Conservation (phyloP, 768 basidiomycete genomes). For the Trametes cinnabarina region DNA sequence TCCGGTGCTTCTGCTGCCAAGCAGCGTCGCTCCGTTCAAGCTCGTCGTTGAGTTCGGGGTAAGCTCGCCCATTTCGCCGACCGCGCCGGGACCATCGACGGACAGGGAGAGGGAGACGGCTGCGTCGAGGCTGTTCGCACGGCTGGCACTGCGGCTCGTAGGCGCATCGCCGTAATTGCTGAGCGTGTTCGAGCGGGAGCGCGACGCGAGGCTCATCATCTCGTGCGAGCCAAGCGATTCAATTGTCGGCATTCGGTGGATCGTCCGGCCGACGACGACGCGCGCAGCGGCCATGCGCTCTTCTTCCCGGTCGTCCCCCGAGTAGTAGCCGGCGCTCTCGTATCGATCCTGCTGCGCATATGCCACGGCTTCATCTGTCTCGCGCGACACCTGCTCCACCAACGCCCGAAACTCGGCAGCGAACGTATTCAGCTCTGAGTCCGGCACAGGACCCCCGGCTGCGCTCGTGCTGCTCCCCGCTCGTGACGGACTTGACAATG, state of each 20-base stretch:
- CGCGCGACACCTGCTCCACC: conserved; percentile 49
- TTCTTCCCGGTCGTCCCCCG: conserved; percentile 14
- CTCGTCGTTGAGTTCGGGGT: conserved; percentile 16
- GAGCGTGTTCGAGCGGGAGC: conserved; percentile 29
- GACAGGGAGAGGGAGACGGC: conserved; percentile 24
- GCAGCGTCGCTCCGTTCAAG: neutral
- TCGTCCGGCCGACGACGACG: conserved; percentile 60
- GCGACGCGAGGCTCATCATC: conserved; percentile 31
- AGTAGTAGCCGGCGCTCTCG: neutral
- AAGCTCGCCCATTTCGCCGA: conserved; percentile 11
- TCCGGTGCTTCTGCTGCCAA: conserved; percentile 10
- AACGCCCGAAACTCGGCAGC: conserved; percentile 51
- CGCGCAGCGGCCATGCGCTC: conserved; percentile 41
- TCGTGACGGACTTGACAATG: neutral
- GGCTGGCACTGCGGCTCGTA: conserved; percentile 23
- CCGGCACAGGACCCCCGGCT: conserved; percentile 15
- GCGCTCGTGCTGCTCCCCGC: neutral
- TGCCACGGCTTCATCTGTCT: conserved; percentile 50
- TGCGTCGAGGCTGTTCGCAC: conserved; percentile 27
- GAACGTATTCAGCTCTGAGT: conserved; percentile 43
- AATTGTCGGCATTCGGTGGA: conserved; percentile 79
- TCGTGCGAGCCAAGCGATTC: conserved; percentile 74
- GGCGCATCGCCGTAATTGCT: conserved; percentile 19
- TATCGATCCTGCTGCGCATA: conserved; percentile 25
- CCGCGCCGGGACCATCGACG: conserved; percentile 14